phyloP scores from a whole-genome alignment of 179 eudicot genomes.

The Camellia oleifera region DNA sequence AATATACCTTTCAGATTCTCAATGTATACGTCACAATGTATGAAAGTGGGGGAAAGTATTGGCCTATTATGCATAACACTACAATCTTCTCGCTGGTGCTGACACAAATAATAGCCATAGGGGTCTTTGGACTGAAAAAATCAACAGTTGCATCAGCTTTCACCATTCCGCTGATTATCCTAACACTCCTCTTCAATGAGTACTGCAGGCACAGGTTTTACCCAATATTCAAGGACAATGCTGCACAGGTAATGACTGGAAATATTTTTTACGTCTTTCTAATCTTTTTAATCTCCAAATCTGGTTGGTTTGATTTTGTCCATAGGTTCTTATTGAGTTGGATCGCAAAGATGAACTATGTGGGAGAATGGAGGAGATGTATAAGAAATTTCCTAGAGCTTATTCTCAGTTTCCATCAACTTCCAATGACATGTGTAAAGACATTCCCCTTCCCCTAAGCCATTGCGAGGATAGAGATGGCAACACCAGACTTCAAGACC shows the following conservation, averaged over 20 bases:
- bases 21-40: constrained; percentile 77
- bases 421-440: constrained; percentile 20
- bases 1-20: constrained; percentile 60
- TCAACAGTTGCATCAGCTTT: constrained; percentile 53
- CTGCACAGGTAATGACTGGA: constrained; percentile 57
- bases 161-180: constrained; percentile 46
- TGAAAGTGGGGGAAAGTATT: constrained; percentile 79
- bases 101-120: constrained; percentile 62
- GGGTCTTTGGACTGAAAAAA: constrained; percentile 59
- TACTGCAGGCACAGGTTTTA: constrained; percentile 78
- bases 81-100: constrained; percentile 74
- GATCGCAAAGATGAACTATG: constrained; percentile 66
- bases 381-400: constrained; percentile 43
- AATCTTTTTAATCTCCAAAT: constrained; percentile 4
- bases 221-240: constrained; percentile 44
- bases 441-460: constrained; percentile 15
- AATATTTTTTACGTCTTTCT: not conserved
- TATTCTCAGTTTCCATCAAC: constrained; percentile 59
- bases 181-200: constrained; percentile 69
- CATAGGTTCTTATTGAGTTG: constrained; percentile 77
- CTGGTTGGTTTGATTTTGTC: constrained; percentile 3
- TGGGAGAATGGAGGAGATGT: constrained; percentile 55
- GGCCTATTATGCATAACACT: constrained; percentile 78
- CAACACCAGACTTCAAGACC: constrained; percentile 16
- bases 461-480: constrained; percentile 26